Conservation (phyloP, 345 rosid genomes). For the Leavenworthia alabamica region DNA sequence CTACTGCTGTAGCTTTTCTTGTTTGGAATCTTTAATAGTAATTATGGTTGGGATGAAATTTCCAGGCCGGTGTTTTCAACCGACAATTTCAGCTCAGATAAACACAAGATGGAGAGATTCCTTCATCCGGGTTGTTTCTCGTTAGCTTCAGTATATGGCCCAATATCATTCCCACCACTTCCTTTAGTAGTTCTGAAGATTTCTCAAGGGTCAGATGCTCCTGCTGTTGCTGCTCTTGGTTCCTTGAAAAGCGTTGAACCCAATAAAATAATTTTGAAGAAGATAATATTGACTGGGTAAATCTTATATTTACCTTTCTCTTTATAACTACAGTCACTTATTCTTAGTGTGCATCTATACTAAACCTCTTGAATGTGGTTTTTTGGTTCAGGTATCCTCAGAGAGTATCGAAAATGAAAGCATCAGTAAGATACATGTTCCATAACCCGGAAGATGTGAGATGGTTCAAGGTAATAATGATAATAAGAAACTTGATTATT, state of each 20-base stretch:
- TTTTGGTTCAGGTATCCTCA: conserved; percentile 76
- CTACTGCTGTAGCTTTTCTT: neutral
- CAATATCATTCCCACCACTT: conserved; percentile 75
- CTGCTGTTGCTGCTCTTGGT: conserved; percentile 80
- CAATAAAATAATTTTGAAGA: conserved; percentile 75
- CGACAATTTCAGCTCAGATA: conserved; percentile 69
- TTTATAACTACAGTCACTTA: neutral
- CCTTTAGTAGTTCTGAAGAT: conserved; percentile 75
- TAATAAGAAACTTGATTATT: neutral
- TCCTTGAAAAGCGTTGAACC: conserved; percentile 79
- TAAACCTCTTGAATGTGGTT: neutral
- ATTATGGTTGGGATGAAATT: neutral
- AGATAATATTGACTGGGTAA: conserved; percentile 92
- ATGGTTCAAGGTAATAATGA: conserved; percentile 85
- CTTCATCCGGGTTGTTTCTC: conserved; percentile 77
- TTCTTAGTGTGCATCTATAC: neutral
- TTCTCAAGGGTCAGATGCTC: conserved; percentile 38
- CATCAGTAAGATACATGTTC: conserved; percentile 80
- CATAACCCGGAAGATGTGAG: conserved; percentile 91
- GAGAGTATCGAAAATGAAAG: conserved; percentile 77
- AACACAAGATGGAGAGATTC: conserved; percentile 96
- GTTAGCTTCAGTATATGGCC: conserved; percentile 78
- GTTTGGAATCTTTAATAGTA: conserved; percentile 3
- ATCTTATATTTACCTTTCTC: conserved; percentile 3
- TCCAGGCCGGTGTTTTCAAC: conserved; percentile 86